Evolutionary conservation across 495 filamentous ascomycete species (phyloP).

Genomic region (Aspergillus biplanus): DNA sequence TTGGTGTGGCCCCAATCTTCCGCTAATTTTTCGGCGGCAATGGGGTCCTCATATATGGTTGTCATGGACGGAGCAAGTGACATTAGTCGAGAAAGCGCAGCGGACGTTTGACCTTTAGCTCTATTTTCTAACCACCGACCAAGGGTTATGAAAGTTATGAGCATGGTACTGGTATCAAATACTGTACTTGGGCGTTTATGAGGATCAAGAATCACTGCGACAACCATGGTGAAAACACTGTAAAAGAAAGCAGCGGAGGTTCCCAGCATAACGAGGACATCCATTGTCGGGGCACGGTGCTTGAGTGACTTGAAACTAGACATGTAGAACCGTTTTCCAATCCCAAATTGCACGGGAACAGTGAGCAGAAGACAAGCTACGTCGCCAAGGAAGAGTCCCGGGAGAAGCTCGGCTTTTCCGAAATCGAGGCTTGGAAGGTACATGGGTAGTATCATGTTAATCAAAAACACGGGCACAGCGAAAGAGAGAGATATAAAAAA

Average conservation of each 20-base stretch:
- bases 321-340: slow-evolving; percentile 89
- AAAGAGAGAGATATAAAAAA: slow-evolving; percentile 77
- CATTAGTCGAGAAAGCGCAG: slow-evolving; percentile 94
- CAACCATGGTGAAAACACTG: slow-evolving; percentile 83
- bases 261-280: slow-evolving; percentile 91
- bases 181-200: slow-evolving; percentile 82
- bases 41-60: slow-evolving; percentile 96
- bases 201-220: slow-evolving; percentile 69
- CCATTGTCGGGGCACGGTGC: slow-evolving; percentile 94
- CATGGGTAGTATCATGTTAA: slow-evolving; percentile 92
- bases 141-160: slow-evolving; percentile 94
- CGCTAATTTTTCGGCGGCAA: slow-evolving; percentile 86
- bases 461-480: slow-evolving; percentile 88
- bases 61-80: slow-evolving; percentile 95
- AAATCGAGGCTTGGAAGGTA: slow-evolving; percentile 71
- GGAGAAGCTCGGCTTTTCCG: slow-evolving; percentile 63
- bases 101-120: slow-evolving; percentile 96
- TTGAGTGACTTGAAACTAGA: slow-evolving; percentile 89
- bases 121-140: slow-evolving; percentile 93
- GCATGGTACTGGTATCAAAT: slow-evolving; percentile 98
- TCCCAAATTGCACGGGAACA: slow-evolving; percentile 93
- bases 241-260: slow-evolving; percentile 99
- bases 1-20: slow-evolving; percentile 64
- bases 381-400: slow-evolving; percentile 87
- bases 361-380: slow-evolving; percentile 81